These are phyloP conservation scores for Epichloe amarillans DNA, from an alignment of 2,329 filamentous ascomycete genomes.

Conservation along the genomic window DNA sequence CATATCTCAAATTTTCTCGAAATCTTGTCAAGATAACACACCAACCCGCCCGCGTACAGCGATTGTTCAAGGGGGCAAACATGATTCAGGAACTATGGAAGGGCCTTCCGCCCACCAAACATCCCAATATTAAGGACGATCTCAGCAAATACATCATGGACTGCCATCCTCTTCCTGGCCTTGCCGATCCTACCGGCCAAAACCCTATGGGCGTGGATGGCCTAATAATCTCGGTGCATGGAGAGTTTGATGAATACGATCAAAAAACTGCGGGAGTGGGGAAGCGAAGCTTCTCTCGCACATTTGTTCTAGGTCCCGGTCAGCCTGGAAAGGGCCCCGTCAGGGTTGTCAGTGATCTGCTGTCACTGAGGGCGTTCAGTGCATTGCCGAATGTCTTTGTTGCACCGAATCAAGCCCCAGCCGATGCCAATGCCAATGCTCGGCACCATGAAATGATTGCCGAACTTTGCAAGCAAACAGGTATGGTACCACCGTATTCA, in stretches of 20 bases:
- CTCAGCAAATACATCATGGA: constrained; percentile 70
- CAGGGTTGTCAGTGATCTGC: constrained; percentile 67
- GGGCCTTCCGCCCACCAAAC: constrained; percentile 56
- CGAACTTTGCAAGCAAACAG: constrained; percentile 63
- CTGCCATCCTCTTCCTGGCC: constrained; percentile 58
- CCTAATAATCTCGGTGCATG: constrained; percentile 65
- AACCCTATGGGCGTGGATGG: constrained; percentile 58
- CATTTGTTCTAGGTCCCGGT: constrained; percentile 67
- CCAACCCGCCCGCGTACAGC: constrained; percentile 44
- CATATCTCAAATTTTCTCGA: constrained; percentile 65
- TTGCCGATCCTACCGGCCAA: constrained; percentile 55
- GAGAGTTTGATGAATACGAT: constrained; percentile 69
- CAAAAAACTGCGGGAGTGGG: constrained; percentile 39
- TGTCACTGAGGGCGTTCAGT: constrained; percentile 56
- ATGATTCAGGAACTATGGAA: constrained; percentile 58
- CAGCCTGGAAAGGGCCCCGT: constrained; percentile 49
- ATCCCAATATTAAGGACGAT: constrained; percentile 56
- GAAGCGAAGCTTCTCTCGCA: constrained; percentile 69
- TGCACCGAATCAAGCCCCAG: constrained; percentile 12
- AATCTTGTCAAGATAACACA: constrained; percentile 61
- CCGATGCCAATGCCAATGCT: constrained; percentile 16
- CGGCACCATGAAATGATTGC: constrained; percentile 57
- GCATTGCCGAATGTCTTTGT: constrained; percentile 32
- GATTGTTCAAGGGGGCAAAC: constrained; percentile 50
- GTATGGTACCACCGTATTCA: constrained; percentile 68